A percentile compares a stretch with the other conserved stretches of the same genome.
Conservation (phyloP, 106 monocot species). For the Apostasia ramifera region DNA sequence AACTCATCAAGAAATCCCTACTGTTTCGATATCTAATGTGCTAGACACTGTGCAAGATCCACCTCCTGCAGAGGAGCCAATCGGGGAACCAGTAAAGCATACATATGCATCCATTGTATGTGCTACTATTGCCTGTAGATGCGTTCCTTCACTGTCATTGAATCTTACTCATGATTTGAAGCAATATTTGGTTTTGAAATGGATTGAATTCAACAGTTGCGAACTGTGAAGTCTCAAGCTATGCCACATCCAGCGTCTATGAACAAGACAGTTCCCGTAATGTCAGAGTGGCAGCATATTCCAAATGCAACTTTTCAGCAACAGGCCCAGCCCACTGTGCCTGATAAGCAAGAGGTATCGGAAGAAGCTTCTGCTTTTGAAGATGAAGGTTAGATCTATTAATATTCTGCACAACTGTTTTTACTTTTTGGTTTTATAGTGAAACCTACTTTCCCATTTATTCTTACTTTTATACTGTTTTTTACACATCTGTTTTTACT, state of each 20-base stretch:
- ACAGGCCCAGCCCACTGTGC: constrained; percentile 11
- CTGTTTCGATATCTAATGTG: constrained; percentile 31
- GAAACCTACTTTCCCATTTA: neutral
- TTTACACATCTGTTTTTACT: no score
- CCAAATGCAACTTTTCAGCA: constrained; percentile 25
- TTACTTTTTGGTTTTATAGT: neutral
- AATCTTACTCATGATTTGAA: neutral
- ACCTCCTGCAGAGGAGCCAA: constrained; percentile 29
- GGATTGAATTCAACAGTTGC: constrained; percentile 36
- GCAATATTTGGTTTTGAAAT: neutral
- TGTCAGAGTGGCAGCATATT: constrained; percentile 40
- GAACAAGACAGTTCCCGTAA: constrained; percentile 16
- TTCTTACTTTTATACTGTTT: neutral
- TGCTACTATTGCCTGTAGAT: neutral
- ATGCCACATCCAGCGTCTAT: constrained; percentile 15
- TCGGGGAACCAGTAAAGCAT: constrained; percentile 53
- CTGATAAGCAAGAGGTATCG: constrained; percentile 34
- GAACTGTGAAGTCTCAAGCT: constrained; percentile 41
- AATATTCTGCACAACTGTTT: no score
- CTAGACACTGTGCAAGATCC: constrained; percentile 13
- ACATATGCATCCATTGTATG: constrained; percentile 86
- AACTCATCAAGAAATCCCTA: constrained; percentile 31
- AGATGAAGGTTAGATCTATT: constrained; percentile 57
- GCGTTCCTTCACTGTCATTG: neutral
- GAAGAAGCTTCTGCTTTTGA: constrained; percentile 37